Evolutionary conservation across 129 eudicot genomes (phyloP).

Genomic region (Erigeron canadensis): DNA sequence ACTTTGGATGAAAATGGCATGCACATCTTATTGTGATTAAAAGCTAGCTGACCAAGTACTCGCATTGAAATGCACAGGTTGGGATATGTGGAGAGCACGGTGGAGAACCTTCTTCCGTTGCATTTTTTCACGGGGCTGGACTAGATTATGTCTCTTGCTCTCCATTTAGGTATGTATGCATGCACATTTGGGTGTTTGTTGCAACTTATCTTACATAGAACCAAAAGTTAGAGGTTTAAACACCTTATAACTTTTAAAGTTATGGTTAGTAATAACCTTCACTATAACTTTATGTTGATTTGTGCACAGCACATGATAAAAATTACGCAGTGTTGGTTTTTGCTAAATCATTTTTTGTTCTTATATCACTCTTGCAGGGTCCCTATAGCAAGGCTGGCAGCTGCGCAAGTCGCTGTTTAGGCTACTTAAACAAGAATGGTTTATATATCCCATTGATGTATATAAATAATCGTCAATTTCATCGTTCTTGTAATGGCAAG

Average conservation of each 20-base stretch:
- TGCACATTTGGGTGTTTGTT: background rate
- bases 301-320: background rate
- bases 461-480: slow-evolving; percentile 30
- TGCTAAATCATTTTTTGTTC: background rate
- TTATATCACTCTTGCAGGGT: slow-evolving; percentile 1
- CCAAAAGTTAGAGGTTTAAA: background rate
- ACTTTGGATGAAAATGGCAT: background rate
- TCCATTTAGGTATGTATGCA: slow-evolving; percentile 65
- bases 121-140: slow-evolving; percentile 87
- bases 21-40: background rate
- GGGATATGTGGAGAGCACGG: slow-evolving; percentile 99
- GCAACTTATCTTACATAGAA: background rate
- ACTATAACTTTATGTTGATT: background rate
- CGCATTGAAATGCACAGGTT: slow-evolving; percentile 42
- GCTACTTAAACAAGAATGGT: slow-evolving; percentile 4
- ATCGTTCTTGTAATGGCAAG: slow-evolving; percentile 27
- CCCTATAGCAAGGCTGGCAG: slow-evolving; percentile 12
- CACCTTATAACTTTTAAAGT: background rate
- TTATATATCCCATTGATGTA: slow-evolving; percentile 11
- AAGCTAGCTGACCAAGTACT: slow-evolving; percentile 10
- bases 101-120: slow-evolving; percentile 98
- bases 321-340: background rate
- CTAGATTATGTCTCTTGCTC: slow-evolving; percentile 95
- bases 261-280: background rate
- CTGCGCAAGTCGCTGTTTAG: slow-evolving; percentile 10